Base-by-base conservation (phyloP, 306 rosid genomes). In the Alnus rubra region DNA sequence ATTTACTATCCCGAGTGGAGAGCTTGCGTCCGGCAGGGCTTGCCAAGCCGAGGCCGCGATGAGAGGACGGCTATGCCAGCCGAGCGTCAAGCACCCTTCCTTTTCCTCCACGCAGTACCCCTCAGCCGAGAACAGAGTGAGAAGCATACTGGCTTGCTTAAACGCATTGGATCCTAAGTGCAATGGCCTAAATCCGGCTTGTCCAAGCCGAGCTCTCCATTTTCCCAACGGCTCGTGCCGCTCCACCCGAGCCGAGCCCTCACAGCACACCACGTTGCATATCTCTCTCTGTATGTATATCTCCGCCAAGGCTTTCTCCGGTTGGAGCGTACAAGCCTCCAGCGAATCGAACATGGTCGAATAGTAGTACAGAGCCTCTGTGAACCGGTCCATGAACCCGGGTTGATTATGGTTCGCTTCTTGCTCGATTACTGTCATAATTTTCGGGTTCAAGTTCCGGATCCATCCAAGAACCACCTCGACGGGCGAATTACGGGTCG, bases 41-140 rank as follows among this genome's bases (percentile, higher is more conserved):
- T 91, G 92, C 98, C 98, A 93, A 65, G 93, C 98, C 63, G 98
- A 93, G 81, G 97, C 98, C 59, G 97, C 88, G 42, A 93, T 89
- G 28, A 93, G 89, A 16, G 98, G 90, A 0, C 97, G 92, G 90
- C 89, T 92, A 51, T 94, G 98, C 98, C 98, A 94, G 23, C 98
- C 98, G 42, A 94, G 85, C 14, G 94, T 94, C 78, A 94, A 84
- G 64, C 96, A 89, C 1, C 98, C 98, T 51, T 89, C 89, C 19
- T 83, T 92, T 85, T 94, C 98, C 69, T 94, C 93, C 65, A 93
- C 94, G 3, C 91, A 84, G 69, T 88, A 93, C 19, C 98, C 98
- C 59, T 89, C 97, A 0, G 94, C 89, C 6, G 98, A 94, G 78
- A 94, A 94, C 11, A 92, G 88, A 5, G 91, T 92, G 75, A 94